Evolutionary conservation across 208 protist genomes (phyloP).

Genomic region (Strigomonas culicis): DNA sequence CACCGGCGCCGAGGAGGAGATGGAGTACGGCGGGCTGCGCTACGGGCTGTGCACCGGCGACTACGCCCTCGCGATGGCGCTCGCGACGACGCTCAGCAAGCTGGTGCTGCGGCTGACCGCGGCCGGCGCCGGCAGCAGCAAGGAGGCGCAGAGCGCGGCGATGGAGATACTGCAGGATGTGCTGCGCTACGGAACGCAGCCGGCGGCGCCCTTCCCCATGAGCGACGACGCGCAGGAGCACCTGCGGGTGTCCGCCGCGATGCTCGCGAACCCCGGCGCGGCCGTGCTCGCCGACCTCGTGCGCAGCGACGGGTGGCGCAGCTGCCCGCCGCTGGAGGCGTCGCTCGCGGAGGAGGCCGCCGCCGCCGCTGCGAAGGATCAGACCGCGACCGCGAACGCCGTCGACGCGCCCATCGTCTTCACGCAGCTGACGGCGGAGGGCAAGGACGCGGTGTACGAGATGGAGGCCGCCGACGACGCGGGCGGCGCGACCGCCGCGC

Average conservation of each 20-base stretch:
- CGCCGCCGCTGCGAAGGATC: conserved; percentile 1
- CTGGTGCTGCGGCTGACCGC: conserved; percentile 84
- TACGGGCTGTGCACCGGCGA: conserved; percentile 78
- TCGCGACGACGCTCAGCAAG: conserved; percentile 92
- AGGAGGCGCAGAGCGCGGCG: conserved; percentile 50
- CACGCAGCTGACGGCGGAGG: conserved; percentile 56
- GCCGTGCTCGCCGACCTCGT: conserved; percentile 49
- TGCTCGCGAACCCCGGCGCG: conserved; percentile 42
- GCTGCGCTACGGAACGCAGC: conserved; percentile 68
- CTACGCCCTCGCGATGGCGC: conserved; percentile 91
- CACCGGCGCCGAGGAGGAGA: conserved; percentile 11
- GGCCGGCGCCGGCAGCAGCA: conserved; percentile 20
- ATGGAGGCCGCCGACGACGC: conserved; percentile 30
- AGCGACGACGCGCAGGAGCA: conserved; percentile 91
- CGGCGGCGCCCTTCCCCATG: conserved; percentile 25
- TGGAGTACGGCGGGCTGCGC: conserved; percentile 40
- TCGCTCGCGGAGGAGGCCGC: not conserved
- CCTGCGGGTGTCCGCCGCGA: conserved; percentile 73
- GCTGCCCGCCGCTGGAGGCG: not conserved
- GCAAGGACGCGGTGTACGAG: conserved; percentile 54
- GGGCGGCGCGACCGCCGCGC: conserved; percentile 9
- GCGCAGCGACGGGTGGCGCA: conserved; percentile 2
- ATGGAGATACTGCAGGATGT: conserved; percentile 67
- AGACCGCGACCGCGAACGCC: conserved; percentile 21
- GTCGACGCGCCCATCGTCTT: conserved; percentile 76